Evolutionary conservation across 352 stramenopile genomes (phyloP).

Genomic region (Globisporangium okanoganense): DNA sequence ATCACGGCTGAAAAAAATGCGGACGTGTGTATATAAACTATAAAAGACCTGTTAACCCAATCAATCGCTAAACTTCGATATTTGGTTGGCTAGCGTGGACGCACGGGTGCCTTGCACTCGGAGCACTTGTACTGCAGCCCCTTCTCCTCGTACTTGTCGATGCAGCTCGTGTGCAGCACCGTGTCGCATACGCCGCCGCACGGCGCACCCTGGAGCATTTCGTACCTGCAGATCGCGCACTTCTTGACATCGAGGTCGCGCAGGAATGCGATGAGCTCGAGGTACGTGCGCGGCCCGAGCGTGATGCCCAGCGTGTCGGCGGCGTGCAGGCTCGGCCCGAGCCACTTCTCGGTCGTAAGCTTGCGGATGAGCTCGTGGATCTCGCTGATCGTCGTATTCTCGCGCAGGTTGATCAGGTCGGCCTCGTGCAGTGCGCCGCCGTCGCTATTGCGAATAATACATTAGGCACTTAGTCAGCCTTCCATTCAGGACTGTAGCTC

Average conservation of each 20-base stretch:
- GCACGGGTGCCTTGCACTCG: constrained; percentile 41
- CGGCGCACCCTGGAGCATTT: constrained; percentile 59
- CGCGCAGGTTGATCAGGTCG: constrained; percentile 68
- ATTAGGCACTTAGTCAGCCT: not conserved
- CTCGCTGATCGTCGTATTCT: constrained; percentile 61
- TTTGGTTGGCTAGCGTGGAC: constrained; percentile 1
- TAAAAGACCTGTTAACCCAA: not conserved
- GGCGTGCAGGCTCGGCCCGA: constrained; percentile 38
- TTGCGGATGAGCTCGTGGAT: constrained; percentile 62
- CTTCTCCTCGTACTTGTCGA: constrained; percentile 65
- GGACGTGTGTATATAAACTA: constrained; percentile 4
- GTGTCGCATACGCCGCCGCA: constrained; percentile 41
- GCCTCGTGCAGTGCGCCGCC: constrained; percentile 60
- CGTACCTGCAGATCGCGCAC: constrained; percentile 72
- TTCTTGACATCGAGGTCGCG: constrained; percentile 74
- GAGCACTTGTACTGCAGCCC: constrained; percentile 57
- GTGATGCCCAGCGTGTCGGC: constrained; percentile 42
- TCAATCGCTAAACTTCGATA: not conserved
- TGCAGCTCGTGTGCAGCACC: constrained; percentile 44
- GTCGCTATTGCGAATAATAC: constrained; percentile 32
- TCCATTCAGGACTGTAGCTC: not conserved
- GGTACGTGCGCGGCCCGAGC: constrained; percentile 59
- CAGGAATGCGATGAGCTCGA: constrained; percentile 73
- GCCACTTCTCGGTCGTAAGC: constrained; percentile 65
- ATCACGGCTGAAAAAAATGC: not conserved